phyloP scores from a whole-genome alignment of 495 filamentous ascomycete species.

The Aspergillus saccharolyticus region DNA sequence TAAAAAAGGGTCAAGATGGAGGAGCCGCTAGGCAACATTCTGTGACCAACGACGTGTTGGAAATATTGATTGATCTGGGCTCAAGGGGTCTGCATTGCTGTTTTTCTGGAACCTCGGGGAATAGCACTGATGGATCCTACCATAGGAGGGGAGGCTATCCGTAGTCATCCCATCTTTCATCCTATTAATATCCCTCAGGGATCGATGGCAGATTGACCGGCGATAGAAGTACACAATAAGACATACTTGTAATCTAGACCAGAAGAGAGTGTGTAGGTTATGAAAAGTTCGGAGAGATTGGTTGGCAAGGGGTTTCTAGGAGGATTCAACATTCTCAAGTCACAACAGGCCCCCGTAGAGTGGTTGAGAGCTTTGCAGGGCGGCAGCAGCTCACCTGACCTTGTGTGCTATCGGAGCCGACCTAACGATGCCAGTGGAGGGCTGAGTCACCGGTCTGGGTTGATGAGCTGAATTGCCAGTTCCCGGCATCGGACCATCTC shows the following conservation, averaged over 20 bases:
- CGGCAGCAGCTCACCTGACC: slow-evolving; percentile 11
- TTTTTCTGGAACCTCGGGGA: slow-evolving; percentile 5
- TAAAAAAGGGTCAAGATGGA: background rate
- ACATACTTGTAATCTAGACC: background rate
- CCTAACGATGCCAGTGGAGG: background rate
- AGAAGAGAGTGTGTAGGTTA: background rate
- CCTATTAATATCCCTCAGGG: background rate
- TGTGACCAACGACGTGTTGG: background rate
- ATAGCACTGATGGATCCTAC: background rate
- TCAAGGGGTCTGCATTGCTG: background rate
- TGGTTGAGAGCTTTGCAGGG: background rate
- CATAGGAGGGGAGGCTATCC: slow-evolving; percentile 1
- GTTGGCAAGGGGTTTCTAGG: background rate
- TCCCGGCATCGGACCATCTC: background rate
- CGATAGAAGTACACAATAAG: no score
- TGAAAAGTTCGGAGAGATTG: background rate
- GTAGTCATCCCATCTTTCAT: background rate
- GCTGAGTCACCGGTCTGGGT: slow-evolving; percentile 16
- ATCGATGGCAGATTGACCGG: background rate
- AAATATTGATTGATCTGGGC: slow-evolving; percentile 3
- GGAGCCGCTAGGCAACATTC: background rate
- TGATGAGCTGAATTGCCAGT: no score
- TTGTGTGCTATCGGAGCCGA: background rate
- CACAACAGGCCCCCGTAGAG: background rate
- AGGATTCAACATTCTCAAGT: background rate